Conservation (phyloP, 345 rosid genomes). For the Moricandia moricandioides region DNA sequence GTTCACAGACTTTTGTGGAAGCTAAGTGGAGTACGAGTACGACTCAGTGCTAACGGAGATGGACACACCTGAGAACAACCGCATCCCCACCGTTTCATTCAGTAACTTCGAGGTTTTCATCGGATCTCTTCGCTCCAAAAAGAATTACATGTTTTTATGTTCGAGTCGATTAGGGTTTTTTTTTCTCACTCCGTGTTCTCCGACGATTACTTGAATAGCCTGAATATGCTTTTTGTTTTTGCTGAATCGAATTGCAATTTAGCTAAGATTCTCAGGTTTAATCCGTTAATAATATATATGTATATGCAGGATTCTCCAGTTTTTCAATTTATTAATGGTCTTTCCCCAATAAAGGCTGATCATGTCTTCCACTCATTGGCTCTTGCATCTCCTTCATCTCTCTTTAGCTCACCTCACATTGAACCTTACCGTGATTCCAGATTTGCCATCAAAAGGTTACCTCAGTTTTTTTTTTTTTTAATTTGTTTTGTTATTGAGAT, state of each 20-base stretch:
- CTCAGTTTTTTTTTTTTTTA: not conserved
- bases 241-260: not conserved
- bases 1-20: too few relatives aligned
- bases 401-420: constrained; percentile 49
- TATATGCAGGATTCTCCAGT: constrained; percentile 68
- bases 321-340: constrained; percentile 58
- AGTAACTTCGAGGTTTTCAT: constrained; percentile 49
- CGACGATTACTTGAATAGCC: too few relatives aligned
- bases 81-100: constrained; percentile 39
- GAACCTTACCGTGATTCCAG: constrained; percentile 30
- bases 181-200: too few relatives aligned
- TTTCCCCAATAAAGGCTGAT: constrained; percentile 55
- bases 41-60: constrained; percentile 31
- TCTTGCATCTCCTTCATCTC: constrained; percentile 52
- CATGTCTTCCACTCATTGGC: constrained; percentile 38
- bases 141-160: too few relatives aligned
- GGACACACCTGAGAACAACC: constrained; percentile 62
- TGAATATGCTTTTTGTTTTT: not conserved
- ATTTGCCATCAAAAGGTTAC: constrained; percentile 48
- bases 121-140: not conserved
- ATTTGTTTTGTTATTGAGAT: not conserved
- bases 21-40: too few relatives aligned
- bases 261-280: not conserved
- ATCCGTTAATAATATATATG: not conserved
- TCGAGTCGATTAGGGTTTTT: not conserved